These are phyloP conservation scores for Leccinum huronense DNA, from an alignment of 1,284 basidiomycete species.

Conservation along the genomic window DNA sequence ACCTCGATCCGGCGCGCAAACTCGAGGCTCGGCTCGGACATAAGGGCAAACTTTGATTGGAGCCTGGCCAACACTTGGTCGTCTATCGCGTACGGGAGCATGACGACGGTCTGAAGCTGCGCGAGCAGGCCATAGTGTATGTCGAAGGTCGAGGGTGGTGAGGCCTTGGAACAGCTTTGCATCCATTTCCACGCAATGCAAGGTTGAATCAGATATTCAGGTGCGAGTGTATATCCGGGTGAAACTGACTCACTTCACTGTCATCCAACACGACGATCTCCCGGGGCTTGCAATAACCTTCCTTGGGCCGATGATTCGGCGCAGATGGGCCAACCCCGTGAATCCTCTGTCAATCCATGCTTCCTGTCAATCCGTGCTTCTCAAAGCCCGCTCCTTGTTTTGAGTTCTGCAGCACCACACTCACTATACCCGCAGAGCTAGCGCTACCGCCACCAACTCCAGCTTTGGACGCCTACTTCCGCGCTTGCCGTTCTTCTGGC, in stretches of 20 bases:
- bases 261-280: slow-evolving; percentile 49
- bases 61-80: slow-evolving; percentile 87
- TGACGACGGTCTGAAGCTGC: slow-evolving; percentile 80
- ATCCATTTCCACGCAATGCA: slow-evolving; percentile 27
- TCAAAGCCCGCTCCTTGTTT: slow-evolving; percentile 64
- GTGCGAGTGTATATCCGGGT: too few species aligned
- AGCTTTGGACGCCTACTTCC: slow-evolving; percentile 10
- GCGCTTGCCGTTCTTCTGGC: slow-evolving; percentile 18
- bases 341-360: slow-evolving; percentile 55
- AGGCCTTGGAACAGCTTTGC: slow-evolving; percentile 36
- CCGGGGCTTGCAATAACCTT: slow-evolving; percentile 29
- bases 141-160: slow-evolving; percentile 52
- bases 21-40: slow-evolving; percentile 94
- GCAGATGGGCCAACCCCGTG: slow-evolving; percentile 60
- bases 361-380: slow-evolving; percentile 23
- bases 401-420: slow-evolving; percentile 64
- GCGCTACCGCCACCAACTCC: slow-evolving; percentile 2
- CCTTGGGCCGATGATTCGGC: slow-evolving; percentile 14
- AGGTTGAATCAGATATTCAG: slow-evolving; percentile 18
- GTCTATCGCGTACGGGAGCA: slow-evolving; percentile 88
- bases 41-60: slow-evolving; percentile 87
- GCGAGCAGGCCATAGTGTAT: slow-evolving; percentile 79
- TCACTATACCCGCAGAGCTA: slow-evolving; percentile 35
- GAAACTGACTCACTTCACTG: slow-evolving; percentile 36
- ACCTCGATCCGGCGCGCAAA: slow-evolving; percentile 94